phyloP scores from a whole-genome alignment of 768 basidiomycete genomes.

The Agaricus subrufescens region DNA sequence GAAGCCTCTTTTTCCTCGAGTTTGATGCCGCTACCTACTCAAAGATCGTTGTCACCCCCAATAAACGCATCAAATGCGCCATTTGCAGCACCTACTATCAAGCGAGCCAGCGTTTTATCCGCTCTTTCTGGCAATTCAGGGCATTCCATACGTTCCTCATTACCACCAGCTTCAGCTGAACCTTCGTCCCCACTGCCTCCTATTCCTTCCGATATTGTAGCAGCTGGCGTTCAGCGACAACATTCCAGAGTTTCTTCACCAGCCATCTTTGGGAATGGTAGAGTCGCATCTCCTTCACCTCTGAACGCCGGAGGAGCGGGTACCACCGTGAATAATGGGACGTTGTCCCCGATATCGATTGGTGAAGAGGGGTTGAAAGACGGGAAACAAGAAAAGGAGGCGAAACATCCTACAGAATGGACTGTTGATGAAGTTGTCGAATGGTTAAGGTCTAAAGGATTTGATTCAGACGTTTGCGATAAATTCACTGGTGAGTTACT shows the following conservation, averaged over 20 bases:
- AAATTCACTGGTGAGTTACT: constrained; percentile 77
- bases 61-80: constrained; percentile 18
- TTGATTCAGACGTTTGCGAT: constrained; percentile 75
- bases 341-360: constrained; percentile 11
- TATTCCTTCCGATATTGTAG: neutral
- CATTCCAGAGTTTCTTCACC: neutral
- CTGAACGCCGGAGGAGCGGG: neutral
- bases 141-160: neutral
- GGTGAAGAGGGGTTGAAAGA: neutral
- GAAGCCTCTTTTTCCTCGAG: too few relatives aligned
- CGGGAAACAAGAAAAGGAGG: constrained; percentile 22
- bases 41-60: constrained; percentile 15
- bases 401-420: constrained; percentile 69
- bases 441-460: constrained; percentile 83
- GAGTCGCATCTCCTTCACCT: too few relatives aligned
- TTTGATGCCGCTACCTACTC: neutral
- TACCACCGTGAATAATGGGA: neutral
- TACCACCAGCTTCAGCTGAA: neutral
- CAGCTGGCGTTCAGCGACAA: neutral
- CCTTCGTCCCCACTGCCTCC: neutral
- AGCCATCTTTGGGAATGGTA: too few relatives aligned
- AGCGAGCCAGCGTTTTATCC: constrained; percentile 35
- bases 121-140: constrained; percentile 1
- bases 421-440: constrained; percentile 82
- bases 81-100: constrained; percentile 20